A percentile compares a stretch with the other conserved stretches of the same genome.
phyloP scores from a whole-genome alignment of 179 eudicot species.

The Heliamphora pulchella region DNA sequence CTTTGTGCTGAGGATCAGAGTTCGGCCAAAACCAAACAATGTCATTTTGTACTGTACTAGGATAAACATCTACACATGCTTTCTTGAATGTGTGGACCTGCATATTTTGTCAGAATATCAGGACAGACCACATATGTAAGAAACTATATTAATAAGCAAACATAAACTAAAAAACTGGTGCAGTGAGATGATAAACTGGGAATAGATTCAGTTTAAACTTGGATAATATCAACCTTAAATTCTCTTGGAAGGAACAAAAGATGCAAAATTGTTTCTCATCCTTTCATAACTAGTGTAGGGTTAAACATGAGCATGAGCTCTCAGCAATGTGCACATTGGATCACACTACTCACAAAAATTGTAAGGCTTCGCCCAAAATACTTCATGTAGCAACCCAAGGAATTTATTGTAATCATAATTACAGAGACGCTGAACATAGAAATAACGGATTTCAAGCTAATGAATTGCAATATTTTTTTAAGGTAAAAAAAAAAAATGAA shows the following conservation, averaged over 20 bases:
- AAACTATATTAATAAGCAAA: background rate
- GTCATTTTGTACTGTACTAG: slow-evolving; percentile 63
- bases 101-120: slow-evolving; percentile 8
- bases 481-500: background rate
- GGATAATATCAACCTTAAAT: background rate
- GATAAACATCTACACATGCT: slow-evolving; percentile 75
- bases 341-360: background rate
- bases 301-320: background rate
- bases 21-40: slow-evolving; percentile 93
- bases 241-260: background rate
- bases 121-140: background rate
- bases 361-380: background rate
- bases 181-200: background rate
- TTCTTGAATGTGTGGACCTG: slow-evolving; percentile 66
- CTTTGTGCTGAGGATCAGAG: slow-evolving; percentile 48
- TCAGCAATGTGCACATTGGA: background rate
- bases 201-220: background rate
- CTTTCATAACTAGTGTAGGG: background rate
- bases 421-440: background rate
- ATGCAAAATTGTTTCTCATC: slow-evolving; percentile 7
- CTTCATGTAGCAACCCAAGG: background rate
- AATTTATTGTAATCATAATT: background rate
- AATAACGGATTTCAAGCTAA: background rate
- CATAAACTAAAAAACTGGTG: background rate
- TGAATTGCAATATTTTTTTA: background rate